Evolutionary conservation across 2,329 filamentous ascomycete species (phyloP), one percentile per base, ranked within the genome.

Genomic region (Ophiostoma perfectum): DNA sequence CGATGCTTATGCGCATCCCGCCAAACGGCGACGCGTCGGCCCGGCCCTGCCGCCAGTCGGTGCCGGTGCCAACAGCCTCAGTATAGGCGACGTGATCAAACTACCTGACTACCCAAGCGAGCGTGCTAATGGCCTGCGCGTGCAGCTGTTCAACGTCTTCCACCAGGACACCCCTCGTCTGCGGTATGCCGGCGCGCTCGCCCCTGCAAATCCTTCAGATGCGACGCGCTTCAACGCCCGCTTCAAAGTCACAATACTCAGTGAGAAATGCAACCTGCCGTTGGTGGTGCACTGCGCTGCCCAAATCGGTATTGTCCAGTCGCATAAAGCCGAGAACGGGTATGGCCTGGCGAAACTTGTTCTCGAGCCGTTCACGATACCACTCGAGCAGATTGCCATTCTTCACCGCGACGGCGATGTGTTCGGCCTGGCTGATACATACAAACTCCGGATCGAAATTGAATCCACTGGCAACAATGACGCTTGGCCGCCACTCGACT

Each of bases 121-220:
- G 7, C 69, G 72, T 27, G 52, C 66, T 60, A 69, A 70, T 47
- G 78, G 79, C 5, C 77, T 87, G 67, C 82, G 82, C 69, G 79
- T 87, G 70, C 81, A 86, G 70, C 77, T 86, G 42, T 77, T 84
- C 73, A 84, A 82, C 72, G 78, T 86, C 70, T 78, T 79, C 65
- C 83, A 84, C 75, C 81, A 80, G 72, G 80, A 83, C 69, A 78
- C 79, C 5, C 75, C 79, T 38, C 76, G 76, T n/a, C 71, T 78
- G n/a, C 79, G 77, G 66, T 72, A 74, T 66, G 36, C 47, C n/a
- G 65, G 65, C 68, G 70, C 77, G 45, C 72, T 79, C 38, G 78
- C 78, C 47, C 74, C 75, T 39, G 73, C 76, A 8, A 75, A 78
- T 11, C 75, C 78, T 0, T 73, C 76, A 63, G 77, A 80, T 52